Percentiles rank a stretch among this genome's conserved stretches.
phyloP scores from a whole-genome alignment of 192 early-diverging fungal genomes.

The Endogone sp. region DNA sequence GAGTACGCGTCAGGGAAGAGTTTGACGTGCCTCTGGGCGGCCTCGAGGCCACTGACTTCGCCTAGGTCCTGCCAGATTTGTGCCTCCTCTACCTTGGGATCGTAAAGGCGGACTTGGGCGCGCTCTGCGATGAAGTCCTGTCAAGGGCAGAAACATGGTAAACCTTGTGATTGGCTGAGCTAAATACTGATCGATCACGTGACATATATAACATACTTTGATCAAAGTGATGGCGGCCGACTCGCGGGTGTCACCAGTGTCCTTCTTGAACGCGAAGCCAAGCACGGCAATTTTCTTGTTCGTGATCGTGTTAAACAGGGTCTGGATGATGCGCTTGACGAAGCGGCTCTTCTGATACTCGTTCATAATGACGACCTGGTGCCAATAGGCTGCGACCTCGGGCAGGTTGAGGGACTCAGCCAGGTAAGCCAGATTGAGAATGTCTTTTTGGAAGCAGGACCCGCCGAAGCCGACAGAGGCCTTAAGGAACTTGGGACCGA shows the following conservation, averaged over 20 bases:
- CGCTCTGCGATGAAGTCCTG: constrained; percentile 70
- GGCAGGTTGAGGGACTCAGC: constrained; percentile 76
- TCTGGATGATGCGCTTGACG: constrained; percentile 63
- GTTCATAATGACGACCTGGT: constrained; percentile 86
- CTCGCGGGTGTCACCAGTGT: constrained; percentile 91
- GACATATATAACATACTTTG: constrained; percentile 22
- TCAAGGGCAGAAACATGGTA: neutral
- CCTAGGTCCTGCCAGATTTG: constrained; percentile 70
- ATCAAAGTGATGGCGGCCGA: constrained; percentile 85
- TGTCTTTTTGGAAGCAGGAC: constrained; percentile 94
- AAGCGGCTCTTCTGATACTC: constrained; percentile 90
- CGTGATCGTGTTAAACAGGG: constrained; percentile 74
- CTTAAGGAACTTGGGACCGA: constrained; percentile 87
- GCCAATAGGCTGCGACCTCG: constrained; percentile 93
- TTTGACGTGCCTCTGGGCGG: constrained; percentile 49
- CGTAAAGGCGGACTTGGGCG: constrained; percentile 76
- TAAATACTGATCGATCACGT: neutral
- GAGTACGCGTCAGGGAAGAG: constrained; percentile 65
- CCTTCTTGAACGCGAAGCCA: constrained; percentile 95
- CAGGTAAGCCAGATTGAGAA: constrained; percentile 88
- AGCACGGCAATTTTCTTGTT: constrained; percentile 76
- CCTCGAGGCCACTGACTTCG: constrained; percentile 50
- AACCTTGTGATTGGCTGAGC: neutral
- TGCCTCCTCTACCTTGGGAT: constrained; percentile 78
- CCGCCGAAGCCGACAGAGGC: constrained; percentile 94